phyloP scores from a whole-genome alignment of 106 monocot genomes.

The Dioscorea alata region DNA sequence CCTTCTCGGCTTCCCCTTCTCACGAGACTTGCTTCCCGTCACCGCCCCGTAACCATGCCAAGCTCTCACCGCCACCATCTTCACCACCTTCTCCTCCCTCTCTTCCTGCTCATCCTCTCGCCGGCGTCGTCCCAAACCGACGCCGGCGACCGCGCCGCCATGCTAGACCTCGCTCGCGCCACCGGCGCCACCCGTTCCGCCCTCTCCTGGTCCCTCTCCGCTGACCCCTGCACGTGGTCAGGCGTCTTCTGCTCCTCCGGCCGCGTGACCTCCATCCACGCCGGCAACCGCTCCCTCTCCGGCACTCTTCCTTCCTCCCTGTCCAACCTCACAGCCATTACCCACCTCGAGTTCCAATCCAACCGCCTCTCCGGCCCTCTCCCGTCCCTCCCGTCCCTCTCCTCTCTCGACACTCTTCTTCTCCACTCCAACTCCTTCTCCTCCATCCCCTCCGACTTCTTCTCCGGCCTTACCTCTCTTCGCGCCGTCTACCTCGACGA shows the following conservation, averaged over 20 bases:
- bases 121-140: neutral
- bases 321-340: conserved; percentile 40
- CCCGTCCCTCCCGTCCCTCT: conserved; percentile 33
- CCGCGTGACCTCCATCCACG: conserved; percentile 50
- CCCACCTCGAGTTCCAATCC: conserved; percentile 44
- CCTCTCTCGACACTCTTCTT: conserved; percentile 39
- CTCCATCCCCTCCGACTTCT: conserved; percentile 41
- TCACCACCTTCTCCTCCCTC: neutral
- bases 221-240: conserved; percentile 49
- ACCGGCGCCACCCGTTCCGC: conserved; percentile 15
- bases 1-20: neutral
- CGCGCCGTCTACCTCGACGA: conserved; percentile 33
- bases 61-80: neutral
- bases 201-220: conserved; percentile 5
- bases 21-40: neutral
- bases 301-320: conserved; percentile 31
- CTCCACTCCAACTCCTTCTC: conserved; percentile 57
- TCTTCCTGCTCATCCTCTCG: neutral
- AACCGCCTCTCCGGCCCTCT: conserved; percentile 47
- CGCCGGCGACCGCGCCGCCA: neutral
- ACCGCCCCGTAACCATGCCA: neutral
- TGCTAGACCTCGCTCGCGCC: conserved; percentile 11
- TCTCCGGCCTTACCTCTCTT: conserved; percentile 39
- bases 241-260: conserved; percentile 31
- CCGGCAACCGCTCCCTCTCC: conserved; percentile 36